These are phyloP conservation scores for Betula pendula DNA, from an alignment of 306 rosid genomes.

Conservation along the genomic window DNA sequence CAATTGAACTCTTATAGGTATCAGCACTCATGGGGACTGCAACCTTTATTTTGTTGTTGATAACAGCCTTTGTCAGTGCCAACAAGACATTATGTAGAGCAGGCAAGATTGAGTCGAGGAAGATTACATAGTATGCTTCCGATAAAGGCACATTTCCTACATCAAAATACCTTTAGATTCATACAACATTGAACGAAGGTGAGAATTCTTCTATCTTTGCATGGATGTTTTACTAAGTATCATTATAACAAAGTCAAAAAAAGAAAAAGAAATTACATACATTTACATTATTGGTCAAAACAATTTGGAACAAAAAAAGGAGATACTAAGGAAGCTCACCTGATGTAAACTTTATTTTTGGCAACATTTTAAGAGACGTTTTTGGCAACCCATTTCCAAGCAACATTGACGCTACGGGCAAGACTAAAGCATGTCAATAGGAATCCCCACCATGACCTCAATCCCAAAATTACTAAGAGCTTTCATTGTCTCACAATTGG, in stretches of 20 bases:
- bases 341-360: constrained; percentile 43
- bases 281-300: too few species aligned
- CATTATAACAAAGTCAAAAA: neutral
- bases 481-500: constrained; percentile 42
- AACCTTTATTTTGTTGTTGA: constrained; percentile 40
- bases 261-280: too few species aligned
- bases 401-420: constrained; percentile 47
- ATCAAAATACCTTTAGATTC: constrained; percentile 48
- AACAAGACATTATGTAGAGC: constrained; percentile 46
- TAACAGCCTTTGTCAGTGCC: constrained; percentile 47
- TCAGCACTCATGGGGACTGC: constrained; percentile 47
- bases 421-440: constrained; percentile 47
- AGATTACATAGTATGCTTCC: constrained; percentile 47
- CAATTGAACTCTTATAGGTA: constrained; percentile 27
- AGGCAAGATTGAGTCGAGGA: constrained; percentile 45
- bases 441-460: constrained; percentile 61
- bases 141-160: constrained; percentile 59
- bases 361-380: too few species aligned
- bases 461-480: constrained; percentile 41
- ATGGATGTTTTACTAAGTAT: too few species aligned
- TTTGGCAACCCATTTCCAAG: constrained; percentile 54
- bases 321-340: too few species aligned
- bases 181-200: constrained; percentile 7
- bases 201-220: too few species aligned
- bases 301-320: too few species aligned